Percentiles rank a stretch among this genome's conserved stretches.
These are phyloP conservation scores for Boechera retrofracta DNA, from an alignment of 345 rosid genomes.

Conservation along the genomic window DNA sequence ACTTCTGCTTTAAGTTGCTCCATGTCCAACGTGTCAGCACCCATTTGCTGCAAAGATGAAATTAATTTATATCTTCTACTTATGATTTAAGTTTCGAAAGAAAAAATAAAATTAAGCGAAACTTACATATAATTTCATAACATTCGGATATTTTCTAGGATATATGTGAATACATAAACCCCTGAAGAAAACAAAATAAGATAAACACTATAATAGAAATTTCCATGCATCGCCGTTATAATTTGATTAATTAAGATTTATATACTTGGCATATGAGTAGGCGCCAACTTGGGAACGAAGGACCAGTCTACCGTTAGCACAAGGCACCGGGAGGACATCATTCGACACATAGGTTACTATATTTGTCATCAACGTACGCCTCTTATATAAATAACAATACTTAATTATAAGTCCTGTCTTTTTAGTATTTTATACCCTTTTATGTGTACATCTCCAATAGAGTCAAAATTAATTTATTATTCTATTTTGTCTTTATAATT, in stretches of 20 bases:
- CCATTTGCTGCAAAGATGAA: background rate
- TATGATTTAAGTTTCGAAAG: constrained; percentile 1
- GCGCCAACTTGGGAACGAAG: constrained; percentile 20
- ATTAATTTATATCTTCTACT: constrained; percentile 9
- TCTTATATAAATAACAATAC: background rate
- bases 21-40: constrained; percentile 27
- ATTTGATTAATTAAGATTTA: background rate
- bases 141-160: background rate
- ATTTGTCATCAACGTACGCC: background rate
- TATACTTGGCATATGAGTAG: background rate
- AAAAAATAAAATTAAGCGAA: background rate
- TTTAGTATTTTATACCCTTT: background rate
- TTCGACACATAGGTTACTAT: background rate
- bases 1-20: constrained; percentile 12
- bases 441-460: background rate
- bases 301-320: background rate
- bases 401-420: background rate
- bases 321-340: constrained; percentile 5
- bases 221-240: background rate
- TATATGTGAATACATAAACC: background rate
- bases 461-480: background rate
- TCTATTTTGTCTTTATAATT: background rate
- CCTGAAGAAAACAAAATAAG: background rate
- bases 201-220: background rate
- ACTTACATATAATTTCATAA: constrained; percentile 5